These are phyloP conservation scores for Calonectria honghensis DNA, from an alignment of 2,329 filamentous ascomycete species.

Conservation along the genomic window DNA sequence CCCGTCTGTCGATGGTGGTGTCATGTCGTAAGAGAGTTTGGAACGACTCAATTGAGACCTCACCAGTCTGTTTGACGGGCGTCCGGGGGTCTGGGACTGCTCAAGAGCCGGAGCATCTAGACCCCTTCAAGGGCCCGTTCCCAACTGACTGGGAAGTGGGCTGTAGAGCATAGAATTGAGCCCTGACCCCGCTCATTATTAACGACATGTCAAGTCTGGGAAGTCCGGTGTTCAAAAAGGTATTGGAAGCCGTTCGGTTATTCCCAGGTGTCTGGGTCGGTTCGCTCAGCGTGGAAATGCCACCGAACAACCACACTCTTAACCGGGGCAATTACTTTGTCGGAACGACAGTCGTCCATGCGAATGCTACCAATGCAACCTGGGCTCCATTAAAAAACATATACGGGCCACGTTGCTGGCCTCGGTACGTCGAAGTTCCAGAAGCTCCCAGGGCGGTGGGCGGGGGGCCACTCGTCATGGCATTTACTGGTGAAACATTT, in stretches of 20 bases:
- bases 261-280: slow-evolving; percentile 50
- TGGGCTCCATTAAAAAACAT: slow-evolving; percentile 43
- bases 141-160: slow-evolving; percentile 37
- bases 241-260: slow-evolving; percentile 41
- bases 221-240: slow-evolving; percentile 35
- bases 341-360: slow-evolving; percentile 28
- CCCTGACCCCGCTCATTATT: slow-evolving; percentile 38
- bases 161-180: slow-evolving; percentile 51
- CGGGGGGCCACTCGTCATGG: slow-evolving; percentile 41
- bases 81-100: slow-evolving; percentile 44
- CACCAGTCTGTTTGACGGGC: slow-evolving; percentile 42
- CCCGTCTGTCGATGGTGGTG: slow-evolving; percentile 49
- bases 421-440: slow-evolving; percentile 52
- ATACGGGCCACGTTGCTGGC: slow-evolving; percentile 42
- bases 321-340: slow-evolving; percentile 45
- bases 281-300: slow-evolving; percentile 48
- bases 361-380: slow-evolving; percentile 37
- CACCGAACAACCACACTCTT: slow-evolving; percentile 45
- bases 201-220: slow-evolving; percentile 38
- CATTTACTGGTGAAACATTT: slow-evolving; percentile 51
- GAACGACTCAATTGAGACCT: slow-evolving; percentile 41
- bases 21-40: slow-evolving; percentile 47
- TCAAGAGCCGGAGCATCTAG: slow-evolving; percentile 20
- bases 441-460: slow-evolving; percentile 49
- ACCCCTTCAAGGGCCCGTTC: slow-evolving; percentile 31